Evolutionary conservation across 2,329 filamentous ascomycete genomes (phyloP), one percentile per base, ranked within the genome.

Genomic region (Clonostachys rhizophaga): DNA sequence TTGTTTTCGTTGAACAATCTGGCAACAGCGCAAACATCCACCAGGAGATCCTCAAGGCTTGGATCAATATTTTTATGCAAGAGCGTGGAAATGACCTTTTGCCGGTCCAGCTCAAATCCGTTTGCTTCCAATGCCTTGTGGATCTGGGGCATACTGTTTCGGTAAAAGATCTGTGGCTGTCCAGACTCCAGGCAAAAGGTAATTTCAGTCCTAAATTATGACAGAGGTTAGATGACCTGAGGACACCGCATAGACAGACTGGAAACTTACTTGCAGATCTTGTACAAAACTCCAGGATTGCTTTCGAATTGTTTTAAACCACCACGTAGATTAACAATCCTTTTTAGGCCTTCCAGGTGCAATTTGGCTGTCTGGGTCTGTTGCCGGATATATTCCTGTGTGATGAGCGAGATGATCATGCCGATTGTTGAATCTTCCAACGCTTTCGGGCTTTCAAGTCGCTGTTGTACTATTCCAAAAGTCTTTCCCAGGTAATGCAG

Each of bases 291-390:
- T 34, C 36, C 13, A 6, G 44, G 37, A 34, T 46, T 13, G 40
- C 11, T 34, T 41, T 13, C 36, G 11, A 39, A 17, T 40, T 46
- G n/a, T 18, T 54, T 45, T 12, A 78, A 53, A 4, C 75, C 74
- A 5, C 74, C 73, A 16, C 73, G 65, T 40, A 73, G 50, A 16
- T 58, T 59, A 11, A 78, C 59, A 58, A 75, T 70, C 16, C 63
- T 59, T 36, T 55, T 50, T 24, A 77, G 58, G 5, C 68, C 74
- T 2, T 59, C 58, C 73, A 78, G 77, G 59, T 78, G 74, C 5
- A 68, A 66, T 18, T 33, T 40, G 17, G 36, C 44, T 9, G 36
- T 34, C 12, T 17, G n/a, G 5, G 17, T 17, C 18, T 40, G 18
- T 12, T 17, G n/a, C 36, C 37, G 44, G 2, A 46, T 33, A 12